Percentiles rank a stretch among this genome's conserved stretches.
Conservation (phyloP, 2,329 filamentous ascomycete genomes). For the Colletotrichum neosansevieriae region DNA sequence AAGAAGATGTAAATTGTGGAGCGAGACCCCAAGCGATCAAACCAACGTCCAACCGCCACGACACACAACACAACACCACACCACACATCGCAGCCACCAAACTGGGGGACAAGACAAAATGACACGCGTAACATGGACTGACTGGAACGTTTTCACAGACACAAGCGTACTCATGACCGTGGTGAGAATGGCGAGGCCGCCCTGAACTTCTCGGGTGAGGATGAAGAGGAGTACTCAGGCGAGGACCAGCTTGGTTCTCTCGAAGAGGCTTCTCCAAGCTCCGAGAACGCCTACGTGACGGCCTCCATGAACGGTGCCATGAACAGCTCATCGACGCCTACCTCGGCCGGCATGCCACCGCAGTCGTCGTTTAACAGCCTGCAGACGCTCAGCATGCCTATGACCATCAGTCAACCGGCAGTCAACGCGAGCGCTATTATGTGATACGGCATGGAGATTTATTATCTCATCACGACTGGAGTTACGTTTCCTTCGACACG, state of each 20-base stretch:
- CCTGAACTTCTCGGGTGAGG: slow-evolving; percentile 80
- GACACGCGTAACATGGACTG: slow-evolving; percentile 47
- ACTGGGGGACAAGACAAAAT: slow-evolving; percentile 4
- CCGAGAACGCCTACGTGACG: slow-evolving; percentile 72
- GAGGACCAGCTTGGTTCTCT: slow-evolving; percentile 86
- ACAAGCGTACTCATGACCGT: slow-evolving; percentile 82
- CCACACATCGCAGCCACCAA: slow-evolving; percentile 48
- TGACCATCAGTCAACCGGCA: slow-evolving; percentile 70
- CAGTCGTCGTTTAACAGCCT: slow-evolving; percentile 65
- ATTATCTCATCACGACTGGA: slow-evolving; percentile 39
- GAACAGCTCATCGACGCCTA: slow-evolving; percentile 46
- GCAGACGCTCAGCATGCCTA: slow-evolving; percentile 73
- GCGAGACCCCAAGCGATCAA: slow-evolving; percentile 48
- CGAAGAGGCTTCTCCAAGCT: slow-evolving; percentile 82
- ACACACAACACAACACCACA: slow-evolving; percentile 49
- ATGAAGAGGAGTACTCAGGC: slow-evolving; percentile 84
- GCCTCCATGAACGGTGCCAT: slow-evolving; percentile 62
- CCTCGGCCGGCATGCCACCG: slow-evolving; percentile 44
- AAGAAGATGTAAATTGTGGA: slow-evolving; percentile 51
- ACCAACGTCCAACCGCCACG: slow-evolving; percentile 47
- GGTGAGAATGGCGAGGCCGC: slow-evolving; percentile 69
- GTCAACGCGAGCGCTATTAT: slow-evolving; percentile 61
- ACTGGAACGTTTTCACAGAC: slow-evolving; percentile 71
- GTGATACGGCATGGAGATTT: slow-evolving; percentile 45
- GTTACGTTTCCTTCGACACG: slow-evolving; percentile 40